Evolutionary conservation across 129 eudicot genomes (phyloP).

Genomic region (Chrysanthemum lavandulifolium): DNA sequence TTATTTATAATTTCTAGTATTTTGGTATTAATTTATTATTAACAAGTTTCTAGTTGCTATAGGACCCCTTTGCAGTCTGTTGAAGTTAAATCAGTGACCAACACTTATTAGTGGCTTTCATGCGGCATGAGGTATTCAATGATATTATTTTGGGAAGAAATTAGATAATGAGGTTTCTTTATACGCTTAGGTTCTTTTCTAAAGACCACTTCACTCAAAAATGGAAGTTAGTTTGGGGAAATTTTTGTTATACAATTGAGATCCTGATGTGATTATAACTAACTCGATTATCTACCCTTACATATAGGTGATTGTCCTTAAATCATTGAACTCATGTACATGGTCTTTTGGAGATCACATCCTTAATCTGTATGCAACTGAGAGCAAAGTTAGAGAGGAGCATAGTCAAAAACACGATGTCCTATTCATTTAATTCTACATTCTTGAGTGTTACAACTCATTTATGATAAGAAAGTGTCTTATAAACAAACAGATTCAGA

Average conservation of each 20-base stretch:
- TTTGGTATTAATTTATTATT: conserved; percentile 2
- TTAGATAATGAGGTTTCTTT: conserved; percentile 14
- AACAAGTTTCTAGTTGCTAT: conserved; percentile 14
- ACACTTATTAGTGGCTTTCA: conserved; percentile 6
- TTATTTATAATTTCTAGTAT: too few species aligned
- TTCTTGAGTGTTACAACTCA: conserved; percentile 12
- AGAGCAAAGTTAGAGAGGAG: conserved; percentile 13
- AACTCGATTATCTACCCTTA: neutral
- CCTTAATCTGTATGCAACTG: neutral
- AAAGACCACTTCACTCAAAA: neutral
- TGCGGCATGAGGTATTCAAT: conserved; percentile 5
- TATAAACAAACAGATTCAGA: too few species aligned
- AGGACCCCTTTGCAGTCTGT: neutral
- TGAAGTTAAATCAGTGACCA: conserved; percentile 3
- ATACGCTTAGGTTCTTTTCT: conserved; percentile 2
- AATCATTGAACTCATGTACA: conserved; percentile 5
- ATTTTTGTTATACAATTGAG: conserved; percentile 13
- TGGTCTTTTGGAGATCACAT: conserved; percentile 7
- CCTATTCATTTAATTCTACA: neutral
- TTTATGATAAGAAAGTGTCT: conserved; percentile 2
- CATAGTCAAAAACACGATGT: neutral
- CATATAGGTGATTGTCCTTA: conserved; percentile 14
- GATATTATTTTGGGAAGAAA: conserved; percentile 2
- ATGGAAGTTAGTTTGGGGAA: conserved; percentile 4
- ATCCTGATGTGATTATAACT: conserved; percentile 3